phyloP scores from a whole-genome alignment of 2,329 filamentous ascomycete genomes.

The Fusarium paranaense region DNA sequence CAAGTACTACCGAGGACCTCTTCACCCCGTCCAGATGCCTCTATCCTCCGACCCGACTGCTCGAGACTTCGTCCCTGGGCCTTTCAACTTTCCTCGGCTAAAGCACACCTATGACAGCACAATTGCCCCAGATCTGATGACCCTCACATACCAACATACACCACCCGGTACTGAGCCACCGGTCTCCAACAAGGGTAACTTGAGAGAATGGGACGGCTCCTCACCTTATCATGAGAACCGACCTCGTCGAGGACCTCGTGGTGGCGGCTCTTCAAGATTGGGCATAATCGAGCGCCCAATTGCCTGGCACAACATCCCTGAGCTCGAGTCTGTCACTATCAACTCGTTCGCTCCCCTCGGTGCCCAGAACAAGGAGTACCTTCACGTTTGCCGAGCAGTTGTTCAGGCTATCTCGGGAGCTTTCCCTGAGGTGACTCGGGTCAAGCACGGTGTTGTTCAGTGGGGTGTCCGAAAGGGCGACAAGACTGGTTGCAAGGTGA shows the following conservation, averaged over 20 bases:
- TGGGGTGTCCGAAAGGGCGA: conserved; percentile 81
- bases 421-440: conserved; percentile 75
- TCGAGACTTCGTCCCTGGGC: conserved; percentile 88
- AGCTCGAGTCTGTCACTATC: conserved; percentile 83
- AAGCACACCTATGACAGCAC: conserved; percentile 92
- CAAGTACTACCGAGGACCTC: conserved; percentile 92
- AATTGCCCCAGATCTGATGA: conserved; percentile 87
- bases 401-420: conserved; percentile 88
- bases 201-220: conserved; percentile 88
- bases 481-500: conserved; percentile 80
- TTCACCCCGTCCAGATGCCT: conserved; percentile 94
- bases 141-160: conserved; percentile 86
- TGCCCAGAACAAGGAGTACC: conserved; percentile 75
- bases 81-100: conserved; percentile 88
- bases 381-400: conserved; percentile 87
- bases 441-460: conserved; percentile 76
- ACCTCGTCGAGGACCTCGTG: conserved; percentile 84
- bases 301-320: conserved; percentile 86
- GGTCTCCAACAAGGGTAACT: conserved; percentile 67
- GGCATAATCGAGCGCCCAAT: conserved; percentile 78
- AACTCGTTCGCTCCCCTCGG: conserved; percentile 80
- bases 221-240: conserved; percentile 96
- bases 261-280: conserved; percentile 72
- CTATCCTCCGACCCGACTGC: conserved; percentile 86
- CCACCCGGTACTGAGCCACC: conserved; percentile 76